Conservation (phyloP, 2,329 filamentous ascomycete genomes). For the Exophiala sp. region DNA sequence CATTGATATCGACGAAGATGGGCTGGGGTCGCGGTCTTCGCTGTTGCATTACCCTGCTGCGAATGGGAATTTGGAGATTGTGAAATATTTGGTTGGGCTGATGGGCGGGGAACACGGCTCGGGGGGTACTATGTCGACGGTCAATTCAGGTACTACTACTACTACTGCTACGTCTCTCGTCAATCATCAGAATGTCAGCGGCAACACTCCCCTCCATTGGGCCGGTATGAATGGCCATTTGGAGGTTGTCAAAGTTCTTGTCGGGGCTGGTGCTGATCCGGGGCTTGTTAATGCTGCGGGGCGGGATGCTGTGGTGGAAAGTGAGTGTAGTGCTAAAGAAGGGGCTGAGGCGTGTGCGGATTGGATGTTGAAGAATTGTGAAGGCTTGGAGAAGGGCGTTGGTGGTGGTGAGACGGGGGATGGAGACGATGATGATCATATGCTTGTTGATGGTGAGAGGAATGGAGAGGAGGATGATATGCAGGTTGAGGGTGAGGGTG, state of each 20-base stretch:
- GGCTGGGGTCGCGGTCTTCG: constrained; percentile 39
- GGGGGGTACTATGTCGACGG: no score
- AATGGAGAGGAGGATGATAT: no score
- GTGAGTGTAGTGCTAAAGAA: constrained; percentile 47
- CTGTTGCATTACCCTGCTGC: constrained; percentile 84
- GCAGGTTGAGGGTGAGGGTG: no score
- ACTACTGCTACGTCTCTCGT: no score
- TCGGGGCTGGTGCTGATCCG: constrained; percentile 70
- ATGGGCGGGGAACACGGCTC: no score
- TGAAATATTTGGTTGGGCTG: constrained; percentile 22
- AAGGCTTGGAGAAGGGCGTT: constrained; percentile 22
- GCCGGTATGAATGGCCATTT: constrained; percentile 85
- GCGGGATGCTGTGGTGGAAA: constrained; percentile 70
- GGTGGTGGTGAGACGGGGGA: constrained; percentile 3
- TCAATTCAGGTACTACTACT: no score
- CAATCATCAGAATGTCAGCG: constrained; percentile 63
- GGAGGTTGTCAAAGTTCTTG: constrained; percentile 67
- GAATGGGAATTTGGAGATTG: constrained; percentile 74
- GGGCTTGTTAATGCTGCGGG: constrained; percentile 75
- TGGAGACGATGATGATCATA: background rate
- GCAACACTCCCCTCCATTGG: constrained; percentile 92
- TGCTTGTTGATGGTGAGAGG: background rate
- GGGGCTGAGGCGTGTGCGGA: constrained; percentile 23
- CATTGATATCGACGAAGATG: constrained; percentile 66
- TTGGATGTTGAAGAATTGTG: constrained; percentile 30